Conservation (phyloP, 768 basidiomycete genomes). For the Panaeolus cyanescens region DNA sequence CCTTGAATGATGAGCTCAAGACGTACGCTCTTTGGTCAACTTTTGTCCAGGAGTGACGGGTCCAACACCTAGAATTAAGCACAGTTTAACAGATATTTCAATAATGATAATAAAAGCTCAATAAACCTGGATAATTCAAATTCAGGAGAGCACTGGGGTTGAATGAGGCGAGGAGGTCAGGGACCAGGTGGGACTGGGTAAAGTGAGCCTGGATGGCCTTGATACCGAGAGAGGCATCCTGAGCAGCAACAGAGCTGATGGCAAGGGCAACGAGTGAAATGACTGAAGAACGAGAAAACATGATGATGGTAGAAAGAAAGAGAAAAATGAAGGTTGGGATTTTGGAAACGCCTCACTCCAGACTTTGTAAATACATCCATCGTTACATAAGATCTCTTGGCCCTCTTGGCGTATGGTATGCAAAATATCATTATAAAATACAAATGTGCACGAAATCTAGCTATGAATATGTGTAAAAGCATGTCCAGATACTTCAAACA, state of each 20-base stretch:
- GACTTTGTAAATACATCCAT: not conserved
- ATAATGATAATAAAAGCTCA: conserved; percentile 1
- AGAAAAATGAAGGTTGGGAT: conserved; percentile 17
- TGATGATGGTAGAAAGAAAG: conserved; percentile 5
- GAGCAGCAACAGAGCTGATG: conserved; percentile 40
- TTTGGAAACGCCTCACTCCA: not conserved
- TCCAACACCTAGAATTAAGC: conserved; percentile 39
- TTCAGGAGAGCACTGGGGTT: conserved; percentile 58
- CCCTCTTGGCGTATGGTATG: conserved; percentile 6
- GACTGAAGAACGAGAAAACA: conserved; percentile 2
- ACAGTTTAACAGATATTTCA: not conserved
- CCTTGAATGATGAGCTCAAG: not conserved
- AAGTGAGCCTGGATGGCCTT: conserved; percentile 73
- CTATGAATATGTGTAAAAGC: not conserved
- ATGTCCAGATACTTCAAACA: conserved; percentile 13
- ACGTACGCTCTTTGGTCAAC: conserved; percentile 59
- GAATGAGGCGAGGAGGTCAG: conserved; percentile 61
- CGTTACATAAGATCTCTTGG: conserved; percentile 2
- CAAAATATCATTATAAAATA: conserved; percentile 4
- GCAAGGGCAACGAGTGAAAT: conserved; percentile 19
- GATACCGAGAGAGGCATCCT: conserved; percentile 48
- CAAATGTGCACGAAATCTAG: conserved; percentile 4
- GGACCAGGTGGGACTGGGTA: conserved; percentile 58
- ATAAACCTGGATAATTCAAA: conserved; percentile 45
- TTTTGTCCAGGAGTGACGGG: conserved; percentile 58